Conservation (phyloP, 345 rosid genomes). For the Fremontodendron californicum region DNA sequence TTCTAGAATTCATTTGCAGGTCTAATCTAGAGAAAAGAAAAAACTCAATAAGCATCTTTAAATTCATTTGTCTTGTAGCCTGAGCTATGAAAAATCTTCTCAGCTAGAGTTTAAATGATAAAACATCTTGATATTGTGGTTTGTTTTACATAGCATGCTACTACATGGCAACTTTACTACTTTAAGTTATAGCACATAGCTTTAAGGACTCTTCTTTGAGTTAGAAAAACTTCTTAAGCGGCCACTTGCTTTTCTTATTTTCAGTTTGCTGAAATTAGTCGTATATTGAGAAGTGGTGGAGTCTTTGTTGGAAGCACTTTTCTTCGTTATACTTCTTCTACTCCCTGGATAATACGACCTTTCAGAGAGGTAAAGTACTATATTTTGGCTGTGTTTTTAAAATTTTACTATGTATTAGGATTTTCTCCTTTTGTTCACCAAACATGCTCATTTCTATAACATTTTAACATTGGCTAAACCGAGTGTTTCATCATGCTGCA, state of each 20-base stretch:
- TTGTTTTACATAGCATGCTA: neutral
- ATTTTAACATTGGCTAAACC: neutral
- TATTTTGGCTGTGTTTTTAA: neutral
- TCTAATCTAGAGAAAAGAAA: neutral
- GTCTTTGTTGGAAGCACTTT: conserved; percentile 90
- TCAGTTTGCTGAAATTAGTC: conserved; percentile 88
- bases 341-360: conserved; percentile 47
- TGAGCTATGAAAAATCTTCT: neutral
- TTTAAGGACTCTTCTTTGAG: neutral
- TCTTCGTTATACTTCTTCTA: conserved; percentile 59
- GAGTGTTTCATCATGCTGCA: neutral
- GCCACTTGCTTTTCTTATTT: neutral
- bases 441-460: neutral
- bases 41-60: too few species aligned
- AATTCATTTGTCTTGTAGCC: neutral
- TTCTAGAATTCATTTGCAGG: neutral
- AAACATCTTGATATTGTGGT: neutral
- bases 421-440: neutral
- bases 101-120: neutral
- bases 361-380: conserved; percentile 52
- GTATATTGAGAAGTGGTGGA: conserved; percentile 76
- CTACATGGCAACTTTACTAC: neutral
- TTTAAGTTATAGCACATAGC: neutral
- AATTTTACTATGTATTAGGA: neutral
- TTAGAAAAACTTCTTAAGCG: neutral